Conservation (phyloP, 352 stramenopile genomes). For the Pythium periplocum region DNA sequence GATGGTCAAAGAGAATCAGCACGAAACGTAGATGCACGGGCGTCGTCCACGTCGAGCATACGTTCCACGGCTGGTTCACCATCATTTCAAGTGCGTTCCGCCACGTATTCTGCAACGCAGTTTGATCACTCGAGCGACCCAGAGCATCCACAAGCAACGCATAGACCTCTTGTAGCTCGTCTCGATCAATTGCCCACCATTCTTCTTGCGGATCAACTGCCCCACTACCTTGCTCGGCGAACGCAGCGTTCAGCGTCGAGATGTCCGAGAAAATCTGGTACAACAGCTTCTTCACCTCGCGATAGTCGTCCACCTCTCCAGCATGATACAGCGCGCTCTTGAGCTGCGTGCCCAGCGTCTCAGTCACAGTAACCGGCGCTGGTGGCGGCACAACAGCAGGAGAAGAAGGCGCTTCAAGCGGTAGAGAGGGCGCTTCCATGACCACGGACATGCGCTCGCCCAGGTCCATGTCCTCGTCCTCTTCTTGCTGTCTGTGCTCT, state of each 20-base stretch:
- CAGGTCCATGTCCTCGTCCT: slow-evolving; percentile 43
- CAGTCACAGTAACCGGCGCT: slow-evolving; percentile 1
- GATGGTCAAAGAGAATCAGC: slow-evolving; percentile 68
- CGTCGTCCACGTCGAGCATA: slow-evolving; percentile 62
- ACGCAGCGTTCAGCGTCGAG: slow-evolving; percentile 43
- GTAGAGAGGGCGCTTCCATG: slow-evolving; percentile 6
- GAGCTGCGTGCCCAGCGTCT: slow-evolving; percentile 34
- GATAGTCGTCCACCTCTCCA: slow-evolving; percentile 35
- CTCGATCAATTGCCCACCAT: slow-evolving; percentile 52
- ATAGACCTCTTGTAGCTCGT: slow-evolving; percentile 39
- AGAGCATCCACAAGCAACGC: slow-evolving; percentile 35
- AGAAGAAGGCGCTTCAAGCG: slow-evolving; percentile 1
- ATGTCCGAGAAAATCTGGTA: slow-evolving; percentile 72
- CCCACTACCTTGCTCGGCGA: slow-evolving; percentile 8
- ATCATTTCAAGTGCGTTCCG: slow-evolving; percentile 61
- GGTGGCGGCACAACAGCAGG: slow-evolving; percentile 4
- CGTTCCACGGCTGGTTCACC: slow-evolving; percentile 69
- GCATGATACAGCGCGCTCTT: slow-evolving; percentile 36
- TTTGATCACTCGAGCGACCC: slow-evolving; percentile 23
- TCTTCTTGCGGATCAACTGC: slow-evolving; percentile 16
- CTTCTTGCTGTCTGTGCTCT: neutral
- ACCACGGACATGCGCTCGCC: slow-evolving; percentile 19
- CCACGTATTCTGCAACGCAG: slow-evolving; percentile 65
- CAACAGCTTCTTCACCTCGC: slow-evolving; percentile 52
- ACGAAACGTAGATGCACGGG: slow-evolving; percentile 50